phyloP scores from a whole-genome alignment of 2,329 filamentous ascomycete genomes.

The Biscogniauxia sp. region DNA sequence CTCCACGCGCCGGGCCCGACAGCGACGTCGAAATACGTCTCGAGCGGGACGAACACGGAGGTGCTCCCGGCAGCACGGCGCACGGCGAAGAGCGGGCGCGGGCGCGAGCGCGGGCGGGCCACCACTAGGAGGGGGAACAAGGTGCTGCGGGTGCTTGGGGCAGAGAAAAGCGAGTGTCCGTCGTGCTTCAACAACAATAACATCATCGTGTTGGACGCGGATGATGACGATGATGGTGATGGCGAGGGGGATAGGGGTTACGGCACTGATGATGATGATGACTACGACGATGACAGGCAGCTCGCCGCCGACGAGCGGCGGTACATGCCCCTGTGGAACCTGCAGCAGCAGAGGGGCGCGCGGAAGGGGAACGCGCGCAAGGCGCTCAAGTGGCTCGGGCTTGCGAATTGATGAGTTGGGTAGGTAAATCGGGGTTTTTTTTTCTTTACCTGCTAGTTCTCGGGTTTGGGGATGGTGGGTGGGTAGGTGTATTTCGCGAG shows the following conservation, averaged over 20 bases:
- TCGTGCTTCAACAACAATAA: conserved; percentile 30
- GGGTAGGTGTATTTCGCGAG: no score
- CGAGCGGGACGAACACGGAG: not conserved
- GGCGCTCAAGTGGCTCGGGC: conserved; percentile 52
- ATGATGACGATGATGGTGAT: conserved; percentile 1
- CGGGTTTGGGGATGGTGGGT: no score
- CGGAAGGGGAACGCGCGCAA: conserved; percentile 47
- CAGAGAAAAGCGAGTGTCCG: not conserved
- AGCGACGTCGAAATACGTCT: no score
- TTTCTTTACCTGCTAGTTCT: not conserved
- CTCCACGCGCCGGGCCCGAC: conserved; percentile 3
- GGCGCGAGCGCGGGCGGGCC: not conserved
- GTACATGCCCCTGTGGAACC: conserved; percentile 47
- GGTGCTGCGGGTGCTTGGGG: conserved; percentile 3
- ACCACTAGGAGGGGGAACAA: not conserved
- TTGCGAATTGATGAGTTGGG: conserved; percentile 26
- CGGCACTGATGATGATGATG: conserved; percentile 42
- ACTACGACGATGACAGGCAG: conserved; percentile 39
- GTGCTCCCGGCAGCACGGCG: no score
- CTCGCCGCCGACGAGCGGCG: conserved; percentile 49
- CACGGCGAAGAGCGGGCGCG: conserved; percentile 1
- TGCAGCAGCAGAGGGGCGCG: conserved; percentile 32
- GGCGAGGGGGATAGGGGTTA: conserved; percentile 11
- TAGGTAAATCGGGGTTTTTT: not conserved
- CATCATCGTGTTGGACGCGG: conserved; percentile 35